Conservation (phyloP, 2,329 filamentous ascomycete genomes). For the Cordyceps cateniannulata region DNA sequence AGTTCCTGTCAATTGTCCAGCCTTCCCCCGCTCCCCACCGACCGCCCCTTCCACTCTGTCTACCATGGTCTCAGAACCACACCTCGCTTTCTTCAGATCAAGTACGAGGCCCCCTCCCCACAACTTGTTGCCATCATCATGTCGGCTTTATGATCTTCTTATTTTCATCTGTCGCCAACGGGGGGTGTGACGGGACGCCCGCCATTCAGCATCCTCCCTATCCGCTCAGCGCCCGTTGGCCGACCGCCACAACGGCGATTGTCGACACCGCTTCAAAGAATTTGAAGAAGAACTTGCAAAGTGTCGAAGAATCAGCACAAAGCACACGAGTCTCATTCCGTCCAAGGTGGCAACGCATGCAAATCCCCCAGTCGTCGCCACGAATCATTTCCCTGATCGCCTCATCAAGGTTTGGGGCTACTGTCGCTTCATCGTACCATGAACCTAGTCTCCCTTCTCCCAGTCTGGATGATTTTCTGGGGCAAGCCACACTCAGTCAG, state of each 20-base stretch:
- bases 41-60: not conserved
- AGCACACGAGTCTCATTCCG: not conserved
- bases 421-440: constrained; percentile 7
- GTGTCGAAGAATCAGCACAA: not conserved
- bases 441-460: not conserved
- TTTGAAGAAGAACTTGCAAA: not conserved
- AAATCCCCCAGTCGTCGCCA: not conserved
- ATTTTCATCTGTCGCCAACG: not conserved
- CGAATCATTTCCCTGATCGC: not conserved
- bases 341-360: not conserved
- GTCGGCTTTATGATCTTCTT: constrained; percentile 2
- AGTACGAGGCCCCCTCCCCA: not conserved
- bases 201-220: not conserved
- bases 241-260: not conserved
- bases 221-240: not conserved
- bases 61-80: not conserved
- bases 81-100: constrained; percentile 4
- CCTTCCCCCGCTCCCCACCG: not conserved
- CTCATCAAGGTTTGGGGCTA: constrained; percentile 6
- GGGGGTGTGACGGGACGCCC: not conserved
- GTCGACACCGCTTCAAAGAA: too few relatives aligned
- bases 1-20: not conserved
- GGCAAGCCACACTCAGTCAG: not conserved
- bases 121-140: not conserved
- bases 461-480: not conserved